Conservation (phyloP, 2,329 filamentous ascomycete genomes). For the Emergomyces orientalis region DNA sequence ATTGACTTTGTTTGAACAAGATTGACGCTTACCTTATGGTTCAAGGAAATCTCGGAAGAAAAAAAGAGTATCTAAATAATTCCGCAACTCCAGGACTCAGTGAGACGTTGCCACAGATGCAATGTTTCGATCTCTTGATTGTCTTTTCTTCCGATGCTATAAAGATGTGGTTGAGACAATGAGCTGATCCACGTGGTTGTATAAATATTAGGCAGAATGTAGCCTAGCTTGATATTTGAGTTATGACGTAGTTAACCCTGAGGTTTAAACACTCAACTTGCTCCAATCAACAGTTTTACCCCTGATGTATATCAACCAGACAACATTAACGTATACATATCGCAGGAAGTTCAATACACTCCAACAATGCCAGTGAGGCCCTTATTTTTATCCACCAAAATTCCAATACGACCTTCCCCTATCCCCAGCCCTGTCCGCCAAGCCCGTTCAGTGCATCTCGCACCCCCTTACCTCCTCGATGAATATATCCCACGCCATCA, state of each 20-base stretch:
- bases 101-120: background rate
- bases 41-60: background rate
- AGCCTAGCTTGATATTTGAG: background rate
- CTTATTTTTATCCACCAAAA: background rate
- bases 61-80: background rate
- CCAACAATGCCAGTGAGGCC: background rate
- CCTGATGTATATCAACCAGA: background rate
- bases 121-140: background rate
- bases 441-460: slow-evolving; percentile 26
- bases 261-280: background rate
- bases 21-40: background rate
- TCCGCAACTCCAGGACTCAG: background rate
- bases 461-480: slow-evolving; percentile 60
- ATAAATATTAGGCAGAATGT: background rate
- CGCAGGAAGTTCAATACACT: background rate
- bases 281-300: background rate
- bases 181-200: background rate
- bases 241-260: background rate
- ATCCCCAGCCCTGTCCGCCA: background rate
- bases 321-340: background rate
- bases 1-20: background rate
- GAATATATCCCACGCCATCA: slow-evolving; percentile 67
- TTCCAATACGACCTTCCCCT: background rate
- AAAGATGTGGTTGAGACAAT: background rate
- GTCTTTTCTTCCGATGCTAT: background rate